phyloP scores from a whole-genome alignment of 208 protist species.

The Acanthamoeba quina region DNA sequence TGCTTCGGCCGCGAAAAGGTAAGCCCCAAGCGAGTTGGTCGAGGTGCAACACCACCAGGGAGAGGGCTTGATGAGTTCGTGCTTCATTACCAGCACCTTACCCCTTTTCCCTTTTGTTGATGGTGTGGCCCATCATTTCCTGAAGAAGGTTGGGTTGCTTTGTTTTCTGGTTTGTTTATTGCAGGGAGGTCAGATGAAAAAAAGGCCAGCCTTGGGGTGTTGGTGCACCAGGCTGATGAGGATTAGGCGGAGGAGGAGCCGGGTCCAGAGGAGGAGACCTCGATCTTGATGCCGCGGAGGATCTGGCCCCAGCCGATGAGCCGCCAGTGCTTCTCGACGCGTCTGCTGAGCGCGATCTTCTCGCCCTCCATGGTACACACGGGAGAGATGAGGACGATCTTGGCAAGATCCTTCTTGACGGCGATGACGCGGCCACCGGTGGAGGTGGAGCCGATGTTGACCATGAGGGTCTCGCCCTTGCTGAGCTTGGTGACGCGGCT shows the following conservation, averaged over 20 bases:
- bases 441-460: slow-evolving; percentile 99
- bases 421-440: slow-evolving; percentile 96
- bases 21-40: not conserved
- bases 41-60: no score
- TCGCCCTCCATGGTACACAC: slow-evolving; percentile 98
- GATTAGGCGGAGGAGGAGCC: not conserved
- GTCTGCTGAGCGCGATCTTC: slow-evolving; percentile 98
- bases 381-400: slow-evolving; percentile 96
- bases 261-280: slow-evolving; percentile 48
- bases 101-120: no score
- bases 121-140: no score
- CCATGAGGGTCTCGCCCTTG: slow-evolving; percentile 98
- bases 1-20: not conserved
- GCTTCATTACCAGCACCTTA: no score
- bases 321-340: slow-evolving; percentile 98
- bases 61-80: no score
- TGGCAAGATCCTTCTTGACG: slow-evolving; percentile 97
- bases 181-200: no score
- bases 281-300: slow-evolving; percentile 62
- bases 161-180: no score
- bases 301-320: slow-evolving; percentile 66
- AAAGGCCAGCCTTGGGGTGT: no score
- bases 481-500: slow-evolving; percentile 92
- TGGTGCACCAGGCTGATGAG: no score
- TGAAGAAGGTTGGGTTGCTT: no score